Percentiles rank a stretch among this genome's conserved stretches.
Conservation (phyloP, 257 asterid species). For the Cruciata laevipes region DNA sequence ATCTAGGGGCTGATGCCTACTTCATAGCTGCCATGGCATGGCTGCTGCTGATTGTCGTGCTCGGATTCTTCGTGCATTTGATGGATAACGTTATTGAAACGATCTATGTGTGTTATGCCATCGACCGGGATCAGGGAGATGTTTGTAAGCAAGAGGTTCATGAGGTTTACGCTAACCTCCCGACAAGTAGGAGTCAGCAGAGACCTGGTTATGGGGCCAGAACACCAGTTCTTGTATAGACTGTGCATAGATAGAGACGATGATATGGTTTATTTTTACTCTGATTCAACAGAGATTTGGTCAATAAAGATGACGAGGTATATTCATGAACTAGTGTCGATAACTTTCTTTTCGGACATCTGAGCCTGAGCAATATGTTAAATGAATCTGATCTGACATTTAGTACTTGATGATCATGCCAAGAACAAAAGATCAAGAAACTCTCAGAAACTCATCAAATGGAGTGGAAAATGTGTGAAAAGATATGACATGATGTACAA, state of each 20-base stretch:
- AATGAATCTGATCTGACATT: not conserved
- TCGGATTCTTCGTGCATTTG: constrained; percentile 69
- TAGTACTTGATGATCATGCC: constrained; percentile 8
- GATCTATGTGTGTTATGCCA: constrained; percentile 80
- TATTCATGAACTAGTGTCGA: not conserved
- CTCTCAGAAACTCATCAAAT: not conserved
- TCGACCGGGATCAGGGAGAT: constrained; percentile 86
- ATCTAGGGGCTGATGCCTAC: constrained; percentile 72
- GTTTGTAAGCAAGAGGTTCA: constrained; percentile 81
- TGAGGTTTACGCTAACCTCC: constrained; percentile 87
- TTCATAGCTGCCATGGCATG: constrained; percentile 66
- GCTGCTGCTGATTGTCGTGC: constrained; percentile 55
- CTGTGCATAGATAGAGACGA: not conserved
- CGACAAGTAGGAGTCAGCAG: constrained; percentile 74
- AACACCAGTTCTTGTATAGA: constrained; percentile 48
- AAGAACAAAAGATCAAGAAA: constrained; percentile 9
- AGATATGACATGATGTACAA: constrained; percentile 2
- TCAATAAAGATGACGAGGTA: constrained; percentile 16
- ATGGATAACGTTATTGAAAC: constrained; percentile 79
- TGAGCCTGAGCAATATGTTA: not conserved
- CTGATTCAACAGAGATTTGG: constrained; percentile 8
- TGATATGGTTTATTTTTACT: constrained; percentile 8
- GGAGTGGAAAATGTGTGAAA: not conserved
- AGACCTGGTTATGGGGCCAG: constrained; percentile 54
- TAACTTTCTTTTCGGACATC: not conserved